A percentile compares a stretch with the other conserved stretches of the same genome.
These are phyloP conservation scores for Rosellinia necatrix DNA, from an alignment of 2,329 filamentous ascomycete species.

Conservation along the genomic window DNA sequence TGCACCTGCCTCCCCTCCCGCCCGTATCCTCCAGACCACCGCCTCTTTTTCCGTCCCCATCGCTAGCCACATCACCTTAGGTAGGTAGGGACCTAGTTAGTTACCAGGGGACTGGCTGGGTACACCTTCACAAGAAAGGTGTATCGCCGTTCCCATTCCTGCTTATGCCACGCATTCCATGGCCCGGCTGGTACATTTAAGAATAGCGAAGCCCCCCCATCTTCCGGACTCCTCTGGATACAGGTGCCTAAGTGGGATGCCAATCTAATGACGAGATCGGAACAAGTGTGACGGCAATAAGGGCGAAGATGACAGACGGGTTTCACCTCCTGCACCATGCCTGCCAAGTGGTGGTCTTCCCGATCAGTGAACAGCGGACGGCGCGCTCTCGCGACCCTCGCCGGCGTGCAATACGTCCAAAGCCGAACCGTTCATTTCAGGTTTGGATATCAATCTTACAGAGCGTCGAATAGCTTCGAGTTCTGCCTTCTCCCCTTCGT, in stretches of 20 bases:
- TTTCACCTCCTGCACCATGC: slow-evolving; percentile 27
- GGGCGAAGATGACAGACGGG: slow-evolving; percentile 18
- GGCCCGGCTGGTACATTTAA: slow-evolving; percentile 18
- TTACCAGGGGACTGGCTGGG: no score
- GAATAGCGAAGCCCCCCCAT: slow-evolving; percentile 13
- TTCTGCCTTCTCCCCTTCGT: slow-evolving; percentile 29
- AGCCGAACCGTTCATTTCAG: slow-evolving; percentile 34
- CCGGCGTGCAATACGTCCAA: slow-evolving; percentile 37
- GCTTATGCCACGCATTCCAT: no score
- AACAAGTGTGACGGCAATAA: slow-evolving; percentile 18
- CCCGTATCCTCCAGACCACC: background rate
- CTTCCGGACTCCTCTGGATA: slow-evolving; percentile 1
- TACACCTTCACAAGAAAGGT: no score
- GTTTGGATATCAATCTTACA: slow-evolving; percentile 27
- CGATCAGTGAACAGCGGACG: slow-evolving; percentile 15
- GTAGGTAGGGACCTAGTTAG: no score
- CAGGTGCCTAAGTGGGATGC: background rate
- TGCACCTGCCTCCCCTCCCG: background rate
- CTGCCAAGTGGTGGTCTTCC: slow-evolving; percentile 25
- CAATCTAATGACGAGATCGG: slow-evolving; percentile 16
- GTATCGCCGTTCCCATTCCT: slow-evolving; percentile 28
- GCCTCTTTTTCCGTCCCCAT: background rate
- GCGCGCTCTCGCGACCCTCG: slow-evolving; percentile 22
- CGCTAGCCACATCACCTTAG: background rate
- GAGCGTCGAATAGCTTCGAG: slow-evolving; percentile 32